Base-by-base conservation (phyloP, 2,329 filamentous ascomycete genomes). In the Ustilaginoidea virens region DNA sequence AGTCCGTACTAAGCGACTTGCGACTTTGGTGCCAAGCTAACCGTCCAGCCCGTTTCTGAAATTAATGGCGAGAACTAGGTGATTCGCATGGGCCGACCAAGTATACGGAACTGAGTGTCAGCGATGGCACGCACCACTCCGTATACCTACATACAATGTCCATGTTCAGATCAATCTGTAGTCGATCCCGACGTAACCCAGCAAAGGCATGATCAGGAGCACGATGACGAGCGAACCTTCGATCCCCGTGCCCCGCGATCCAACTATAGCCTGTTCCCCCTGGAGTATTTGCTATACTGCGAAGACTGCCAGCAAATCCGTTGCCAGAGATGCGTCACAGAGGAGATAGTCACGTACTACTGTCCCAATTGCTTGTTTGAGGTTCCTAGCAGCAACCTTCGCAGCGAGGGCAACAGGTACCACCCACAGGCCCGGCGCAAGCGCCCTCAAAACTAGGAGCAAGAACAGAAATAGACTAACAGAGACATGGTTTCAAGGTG, bases 231-330 rank as follows among this genome's bases (percentile, higher is more conserved):
- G 33, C 65, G 68, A 36, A 78, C 81, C 4, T 93, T 98, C 52
- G 80, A 98, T 48, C 85, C 90, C 2, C 74, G 80, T 42, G 75
- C 77, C 35, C 71, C 80, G 11, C 76, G 86, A 21, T 80, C 90
- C 33, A 90, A 85, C 51, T 96, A 83, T 61, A 86, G 83, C 39
- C 64, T 98, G 18, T 94, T 87, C 47, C 87, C 90, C 1, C 74
- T 94, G 25, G 87, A 96, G 47, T 77, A 94, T 48, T 69, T 98
- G 16, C 68, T 96, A 23, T 98, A 92, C 60, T 98, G 90, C 60
- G 87, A 93, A 49, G 90, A 96, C 51, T 98, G 90, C 52, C 83
- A 92, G 49, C 80, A 93, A 53, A 92, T 96, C 36, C 80, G 90
- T 41, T 98, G 90, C 49, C 81, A 83, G 5, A 68, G 85, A 56